Percentiles rank a stretch among this genome's conserved stretches.
phyloP scores from a whole-genome alignment of 306 rosid genomes.

The Luffa aegyptiaca region DNA sequence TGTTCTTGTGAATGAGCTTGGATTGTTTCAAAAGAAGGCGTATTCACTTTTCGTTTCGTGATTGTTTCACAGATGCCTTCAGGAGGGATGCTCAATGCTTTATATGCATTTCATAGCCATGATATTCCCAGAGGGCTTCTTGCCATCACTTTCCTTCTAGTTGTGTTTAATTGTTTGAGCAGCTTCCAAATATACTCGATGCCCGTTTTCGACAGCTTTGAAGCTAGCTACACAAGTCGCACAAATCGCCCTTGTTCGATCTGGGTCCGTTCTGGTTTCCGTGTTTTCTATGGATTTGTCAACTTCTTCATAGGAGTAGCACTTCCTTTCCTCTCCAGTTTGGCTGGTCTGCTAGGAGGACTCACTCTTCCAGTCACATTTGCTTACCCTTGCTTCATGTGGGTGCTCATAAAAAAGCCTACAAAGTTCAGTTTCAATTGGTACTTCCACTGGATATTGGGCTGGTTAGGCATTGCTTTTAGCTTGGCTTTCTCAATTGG shows the following conservation, averaged over 20 bases:
- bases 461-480: constrained; percentile 86
- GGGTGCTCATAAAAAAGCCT: constrained; percentile 94
- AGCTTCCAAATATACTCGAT: constrained; percentile 96
- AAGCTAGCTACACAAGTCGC: constrained; percentile 95
- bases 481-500: constrained; percentile 92
- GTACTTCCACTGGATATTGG: constrained; percentile 88
- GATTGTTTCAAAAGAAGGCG: background rate
- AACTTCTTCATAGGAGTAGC: constrained; percentile 94
- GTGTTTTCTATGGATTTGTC: constrained; percentile 78
- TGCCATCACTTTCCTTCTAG: constrained; percentile 79
- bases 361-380: constrained; percentile 96
- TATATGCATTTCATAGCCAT: constrained; percentile 81
- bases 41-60: background rate
- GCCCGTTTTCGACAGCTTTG: constrained; percentile 98
- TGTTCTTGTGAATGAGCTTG: background rate
- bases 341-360: constrained; percentile 93
- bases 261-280: constrained; percentile 91
- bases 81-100: constrained; percentile 82
- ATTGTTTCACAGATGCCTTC: constrained; percentile 63
- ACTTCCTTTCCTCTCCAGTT: constrained; percentile 94
- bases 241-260: constrained; percentile 93
- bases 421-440: constrained; percentile 80
- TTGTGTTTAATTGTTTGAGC: constrained; percentile 91
- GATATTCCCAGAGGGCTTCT: constrained; percentile 80
- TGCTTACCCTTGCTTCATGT: constrained; percentile 99